Base-by-base conservation (phyloP, 805 yeast species). In the Torulaspora delbrueckii region DNA sequence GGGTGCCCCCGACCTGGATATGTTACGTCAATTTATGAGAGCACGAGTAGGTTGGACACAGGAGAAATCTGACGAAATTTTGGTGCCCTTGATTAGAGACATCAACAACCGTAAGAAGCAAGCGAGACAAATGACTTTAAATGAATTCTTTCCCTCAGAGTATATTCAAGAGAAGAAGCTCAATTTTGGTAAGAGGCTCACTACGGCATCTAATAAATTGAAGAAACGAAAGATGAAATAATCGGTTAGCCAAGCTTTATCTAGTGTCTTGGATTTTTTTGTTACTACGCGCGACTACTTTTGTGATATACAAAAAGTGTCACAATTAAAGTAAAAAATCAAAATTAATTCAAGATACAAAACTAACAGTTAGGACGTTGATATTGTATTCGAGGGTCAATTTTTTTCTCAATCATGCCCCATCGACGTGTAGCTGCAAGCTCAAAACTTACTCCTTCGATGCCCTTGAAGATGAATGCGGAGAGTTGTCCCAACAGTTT, bases 1-100 rank as follows among this genome's bases (percentile, higher is more conserved):
- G 99, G 98, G 97, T 0, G 67, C 72, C 2, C 96, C 97, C 0
- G 88, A 86, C 60, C 66, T 90, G 47, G 97, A 89, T 55, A 80
- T 79, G 53, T 69, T 93, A 41, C 68, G 97, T 25, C 71, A 78
- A 0, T 90, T 77, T 54, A 69, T 93, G 63, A 77, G 76, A 75
- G 71, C 67, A 37, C 79, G 79, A 37, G 80, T 89, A 7, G 89
- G 90, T 2, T 95, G 99, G 97, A 68, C 76, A 2, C 80, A 79
- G 56, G 81, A 75, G 7, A 75, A 78, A 47, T 82, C 87, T 2
- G 95, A 91, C 58, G 90, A 86, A 57, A 82, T 89, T 3, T 69
- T 93, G 60, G 73, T 90, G 14, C 99, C 99, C 2, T 76, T 93
- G 45, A 82, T 93, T 13, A 76, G 81, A 54, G 89, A 84, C 55